These are phyloP conservation scores for Alternaria ethzedia DNA, from an alignment of 2,329 filamentous ascomycete species.

Conservation along the genomic window DNA sequence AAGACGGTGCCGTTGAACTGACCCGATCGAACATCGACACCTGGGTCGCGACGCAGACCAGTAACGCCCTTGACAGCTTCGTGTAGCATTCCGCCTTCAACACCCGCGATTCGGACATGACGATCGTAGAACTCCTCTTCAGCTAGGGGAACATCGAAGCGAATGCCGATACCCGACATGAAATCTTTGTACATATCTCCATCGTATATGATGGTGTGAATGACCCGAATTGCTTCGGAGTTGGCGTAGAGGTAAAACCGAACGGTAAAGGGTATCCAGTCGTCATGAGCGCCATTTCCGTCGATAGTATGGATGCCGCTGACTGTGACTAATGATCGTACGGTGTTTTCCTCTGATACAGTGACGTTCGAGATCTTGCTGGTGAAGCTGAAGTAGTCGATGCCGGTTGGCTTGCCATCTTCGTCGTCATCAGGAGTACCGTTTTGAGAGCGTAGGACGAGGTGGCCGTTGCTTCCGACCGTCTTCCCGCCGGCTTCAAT, in stretches of 20 bases:
- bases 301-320: constrained; percentile 46
- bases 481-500: constrained; percentile 50
- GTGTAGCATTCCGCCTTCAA: constrained; percentile 61
- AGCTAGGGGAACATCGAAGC: constrained; percentile 62
- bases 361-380: constrained; percentile 61
- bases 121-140: constrained; percentile 64
- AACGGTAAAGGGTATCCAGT: constrained; percentile 62
- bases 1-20: constrained; percentile 59
- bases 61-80: constrained; percentile 68
- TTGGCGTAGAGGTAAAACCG: constrained; percentile 66
- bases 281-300: constrained; percentile 43
- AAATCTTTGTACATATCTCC: constrained; percentile 58
- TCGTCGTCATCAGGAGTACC: constrained; percentile 52
- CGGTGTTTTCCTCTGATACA: constrained; percentile 52
- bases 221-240: constrained; percentile 61
- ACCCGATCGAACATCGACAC: constrained; percentile 54
- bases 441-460: constrained; percentile 62
- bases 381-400: constrained; percentile 56
- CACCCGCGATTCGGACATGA: constrained; percentile 63
- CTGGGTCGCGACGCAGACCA: constrained; percentile 64
- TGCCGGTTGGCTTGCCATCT: constrained; percentile 41
- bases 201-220: constrained; percentile 65
- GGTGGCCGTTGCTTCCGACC: constrained; percentile 47
- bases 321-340: constrained; percentile 58
- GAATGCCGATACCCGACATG: constrained; percentile 61